Base-by-base conservation (phyloP, 148 eudicot species). In the Fagopyrum tataricum region DNA sequence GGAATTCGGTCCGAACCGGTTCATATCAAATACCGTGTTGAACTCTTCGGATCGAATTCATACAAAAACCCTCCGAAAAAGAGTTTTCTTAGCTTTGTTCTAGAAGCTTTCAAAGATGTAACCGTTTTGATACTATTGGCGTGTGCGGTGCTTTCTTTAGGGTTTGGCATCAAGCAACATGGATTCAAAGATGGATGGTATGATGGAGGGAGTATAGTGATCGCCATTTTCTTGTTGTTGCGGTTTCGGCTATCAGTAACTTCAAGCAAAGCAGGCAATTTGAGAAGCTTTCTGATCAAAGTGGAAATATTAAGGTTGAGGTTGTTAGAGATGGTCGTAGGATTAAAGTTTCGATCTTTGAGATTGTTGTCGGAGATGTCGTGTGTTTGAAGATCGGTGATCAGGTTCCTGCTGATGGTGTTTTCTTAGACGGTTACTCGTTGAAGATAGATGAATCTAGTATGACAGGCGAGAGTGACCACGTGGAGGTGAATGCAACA, bases 401-500 rank as follows among this genome's bases (percentile, higher is more conserved):
- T 69, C 79, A 80, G n/a, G 79, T 80, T 11, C 79, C 79, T 0
- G 82, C 82, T 4, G 79, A 80, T 52, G 82, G 82, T 1, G 42
- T 80, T 71, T 73, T 80, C 13, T 14, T 80, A 11, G 77, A 76
- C 4, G 79, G 79, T 0, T 52, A 80, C 59, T 56, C 77, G 0
- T 53, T 80, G 59, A 76, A 76, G 40, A 3, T 80, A 11, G 82
- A 80, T n/a, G 77, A 80, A 66, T 80, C 79, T 8, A 80, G 82
- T 47, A 80, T 80, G 82, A 80, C 82, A 69, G 82, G 76, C 26
- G 82, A 80, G 43, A 80, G 82, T 67, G 82, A 80, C 21, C 67
- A 80, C 40, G 72, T 80, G 42, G 67, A 59, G 7, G 10, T 80
- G 41, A 46, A 76, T 14, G 15, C 13, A 21, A 52, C 17, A 52